These are phyloP conservation scores for Berkeleyomyces rouxiae DNA, from an alignment of 2,329 filamentous ascomycete species.

Conservation along the genomic window DNA sequence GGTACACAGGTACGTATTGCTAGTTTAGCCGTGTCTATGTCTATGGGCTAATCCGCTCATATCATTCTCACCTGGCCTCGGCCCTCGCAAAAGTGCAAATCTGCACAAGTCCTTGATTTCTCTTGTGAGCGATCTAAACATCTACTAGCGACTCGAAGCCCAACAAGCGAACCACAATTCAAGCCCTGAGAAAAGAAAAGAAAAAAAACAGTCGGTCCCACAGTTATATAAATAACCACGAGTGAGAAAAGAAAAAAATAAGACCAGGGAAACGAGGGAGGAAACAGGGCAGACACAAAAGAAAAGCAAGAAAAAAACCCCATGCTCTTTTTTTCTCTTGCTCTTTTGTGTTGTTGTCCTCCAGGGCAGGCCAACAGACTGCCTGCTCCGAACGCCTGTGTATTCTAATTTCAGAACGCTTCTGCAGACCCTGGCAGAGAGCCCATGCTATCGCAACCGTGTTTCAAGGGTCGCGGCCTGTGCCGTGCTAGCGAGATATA, in stretches of 20 bases:
- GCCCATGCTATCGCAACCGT: neutral
- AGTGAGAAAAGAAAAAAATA: too few species aligned
- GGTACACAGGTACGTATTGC: too few species aligned
- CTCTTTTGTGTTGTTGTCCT: too few species aligned
- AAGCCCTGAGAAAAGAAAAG: neutral
- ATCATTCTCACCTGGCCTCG: neutral
- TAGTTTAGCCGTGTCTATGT: too few species aligned
- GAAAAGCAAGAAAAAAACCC: too few species aligned
- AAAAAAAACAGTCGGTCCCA: too few species aligned
- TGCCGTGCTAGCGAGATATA: conserved; percentile 1
- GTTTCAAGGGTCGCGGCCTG: conserved; percentile 1
- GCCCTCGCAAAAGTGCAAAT: neutral
- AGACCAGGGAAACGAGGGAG: too few species aligned
- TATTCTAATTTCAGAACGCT: neutral
- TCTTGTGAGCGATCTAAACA: neutral
- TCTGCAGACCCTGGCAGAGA: neutral
- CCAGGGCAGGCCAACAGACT: too few species aligned
- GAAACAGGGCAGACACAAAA: too few species aligned
- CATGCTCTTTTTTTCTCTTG: too few species aligned
- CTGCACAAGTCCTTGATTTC: neutral
- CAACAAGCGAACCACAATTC: neutral
- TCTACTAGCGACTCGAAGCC: neutral
- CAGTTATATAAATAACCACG: too few species aligned
- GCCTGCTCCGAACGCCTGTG: neutral
- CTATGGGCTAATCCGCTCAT: neutral